Evolutionary conservation across 2,329 filamentous ascomycete genomes (phyloP).

Genomic region (Harringtonia aguacate): DNA sequence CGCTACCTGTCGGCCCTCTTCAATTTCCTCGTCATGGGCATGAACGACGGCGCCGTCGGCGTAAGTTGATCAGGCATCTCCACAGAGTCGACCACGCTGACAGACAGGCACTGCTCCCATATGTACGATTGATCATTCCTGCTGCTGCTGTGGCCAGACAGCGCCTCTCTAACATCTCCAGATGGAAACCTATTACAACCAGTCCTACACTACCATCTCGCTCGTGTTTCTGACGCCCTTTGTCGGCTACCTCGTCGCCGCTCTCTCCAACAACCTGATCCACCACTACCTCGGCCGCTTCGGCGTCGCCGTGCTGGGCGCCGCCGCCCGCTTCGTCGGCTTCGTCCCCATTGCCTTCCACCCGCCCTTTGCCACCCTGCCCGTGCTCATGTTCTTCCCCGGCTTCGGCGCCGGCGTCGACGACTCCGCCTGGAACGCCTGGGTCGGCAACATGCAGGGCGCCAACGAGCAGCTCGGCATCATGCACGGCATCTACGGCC

Average conservation of each 20-base stretch:
- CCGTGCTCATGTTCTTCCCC: constrained; percentile 52
- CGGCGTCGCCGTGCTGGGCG: constrained; percentile 57
- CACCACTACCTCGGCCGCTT: constrained; percentile 58
- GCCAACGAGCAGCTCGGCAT: constrained; percentile 65
- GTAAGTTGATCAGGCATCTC: too few species aligned
- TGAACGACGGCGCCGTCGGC: too few species aligned
- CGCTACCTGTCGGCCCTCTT: too few species aligned
- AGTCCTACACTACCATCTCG: too few species aligned
- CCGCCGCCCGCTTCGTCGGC: constrained; percentile 50
- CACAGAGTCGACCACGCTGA: too few species aligned
- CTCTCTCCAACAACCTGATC: constrained; percentile 52
- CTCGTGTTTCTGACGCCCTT: constrained; percentile 59
- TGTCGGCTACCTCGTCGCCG: constrained; percentile 52
- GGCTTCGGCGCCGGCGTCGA: constrained; percentile 63
- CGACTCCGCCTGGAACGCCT: constrained; percentile 49
- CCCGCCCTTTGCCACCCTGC: constrained; percentile 57
- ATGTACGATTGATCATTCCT: too few species aligned
- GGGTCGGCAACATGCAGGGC: constrained; percentile 59
- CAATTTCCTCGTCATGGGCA: too few species aligned
- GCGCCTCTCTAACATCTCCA: too few species aligned
- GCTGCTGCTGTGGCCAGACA: too few species aligned
- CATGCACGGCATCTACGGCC: constrained; percentile 60
- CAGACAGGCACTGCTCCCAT: too few species aligned
- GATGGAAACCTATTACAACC: too few species aligned
- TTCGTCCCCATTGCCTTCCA: constrained; percentile 57